Conservation (phyloP, 2,329 filamentous ascomycete species). For the Neoarthrinium moseri region DNA sequence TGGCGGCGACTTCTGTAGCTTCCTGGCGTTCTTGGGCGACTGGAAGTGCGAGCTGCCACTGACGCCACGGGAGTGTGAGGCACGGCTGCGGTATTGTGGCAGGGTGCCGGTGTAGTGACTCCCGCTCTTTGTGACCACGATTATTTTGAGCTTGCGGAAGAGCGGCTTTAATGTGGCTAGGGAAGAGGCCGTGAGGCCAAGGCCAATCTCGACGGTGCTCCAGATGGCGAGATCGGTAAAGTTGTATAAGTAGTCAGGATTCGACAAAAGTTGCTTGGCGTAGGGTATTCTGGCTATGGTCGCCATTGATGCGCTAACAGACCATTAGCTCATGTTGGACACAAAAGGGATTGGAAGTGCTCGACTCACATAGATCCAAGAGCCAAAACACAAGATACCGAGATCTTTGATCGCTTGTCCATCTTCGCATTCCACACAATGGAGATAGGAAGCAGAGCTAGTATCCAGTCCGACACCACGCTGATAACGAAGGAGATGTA, state of each 20-base stretch:
- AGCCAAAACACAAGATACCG: constrained; percentile 8
- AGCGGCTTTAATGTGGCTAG: constrained; percentile 12
- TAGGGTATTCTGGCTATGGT: constrained; percentile 12
- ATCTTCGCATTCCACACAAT: constrained; percentile 11
- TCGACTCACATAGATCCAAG: constrained; percentile 13
- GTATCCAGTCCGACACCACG: constrained; percentile 7
- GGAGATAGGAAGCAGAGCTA: constrained; percentile 8
- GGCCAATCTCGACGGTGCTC: constrained; percentile 11
- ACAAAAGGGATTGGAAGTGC: background rate
- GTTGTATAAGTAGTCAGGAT: constrained; percentile 12
- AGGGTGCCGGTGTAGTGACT: background rate
- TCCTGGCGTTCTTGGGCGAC: background rate
- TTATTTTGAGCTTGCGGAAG: constrained; percentile 6
- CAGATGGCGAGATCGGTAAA: constrained; percentile 12
- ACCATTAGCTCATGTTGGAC: background rate
- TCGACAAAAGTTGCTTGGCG: constrained; percentile 8
- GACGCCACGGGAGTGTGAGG: background rate
- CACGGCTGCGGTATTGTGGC: background rate
- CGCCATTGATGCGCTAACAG: constrained; percentile 9
- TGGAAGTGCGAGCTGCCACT: background rate
- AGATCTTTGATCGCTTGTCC: constrained; percentile 8
- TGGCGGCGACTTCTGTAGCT: constrained; percentile 1
- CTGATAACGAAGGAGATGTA: constrained; percentile 8
- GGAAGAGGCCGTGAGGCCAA: constrained; percentile 8
- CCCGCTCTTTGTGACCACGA: background rate